Conservation (phyloP, 2,329 filamentous ascomycete genomes). For the Penicillium sp. region DNA sequence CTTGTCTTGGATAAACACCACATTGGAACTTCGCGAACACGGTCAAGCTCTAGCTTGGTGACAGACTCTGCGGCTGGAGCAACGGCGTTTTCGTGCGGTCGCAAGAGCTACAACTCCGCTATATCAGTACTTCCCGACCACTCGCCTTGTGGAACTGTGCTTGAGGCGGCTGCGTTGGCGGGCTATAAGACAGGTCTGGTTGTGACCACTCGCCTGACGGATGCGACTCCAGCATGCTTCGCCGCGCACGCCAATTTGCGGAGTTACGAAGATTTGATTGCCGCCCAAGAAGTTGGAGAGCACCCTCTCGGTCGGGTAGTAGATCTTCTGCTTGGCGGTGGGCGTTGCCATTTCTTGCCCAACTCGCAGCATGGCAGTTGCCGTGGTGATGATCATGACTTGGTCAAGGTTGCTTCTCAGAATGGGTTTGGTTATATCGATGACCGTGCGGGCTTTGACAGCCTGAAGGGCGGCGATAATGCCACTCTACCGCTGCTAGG, state of each 20-base stretch:
- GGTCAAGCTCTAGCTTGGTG: conserved; percentile 78
- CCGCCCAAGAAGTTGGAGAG: conserved; percentile 85
- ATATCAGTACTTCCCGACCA: conserved; percentile 85
- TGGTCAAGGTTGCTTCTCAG: conserved; percentile 68
- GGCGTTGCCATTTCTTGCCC: conserved; percentile 86
- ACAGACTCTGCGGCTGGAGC: conserved; percentile 97
- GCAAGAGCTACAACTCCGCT: conserved; percentile 95
- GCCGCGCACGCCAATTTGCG: conserved; percentile 80
- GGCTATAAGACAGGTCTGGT: conserved; percentile 93
- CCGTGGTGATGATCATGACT: conserved; percentile 71
- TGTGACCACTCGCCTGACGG: conserved; percentile 90
- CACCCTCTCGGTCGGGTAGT: conserved; percentile 83
- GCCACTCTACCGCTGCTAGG: conserved; percentile 79
- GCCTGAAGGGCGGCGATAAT: conserved; percentile 62
- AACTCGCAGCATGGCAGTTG: conserved; percentile 81
- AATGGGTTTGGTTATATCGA: conserved; percentile 79
- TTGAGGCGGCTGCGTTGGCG: conserved; percentile 88
- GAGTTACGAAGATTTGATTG: conserved; percentile 82
- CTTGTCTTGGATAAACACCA: conserved; percentile 82
- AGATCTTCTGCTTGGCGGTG: conserved; percentile 89
- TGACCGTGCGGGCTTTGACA: conserved; percentile 71
- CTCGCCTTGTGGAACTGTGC: conserved; percentile 81
- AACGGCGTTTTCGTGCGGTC: conserved; percentile 88
- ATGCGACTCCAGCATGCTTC: conserved; percentile 95
- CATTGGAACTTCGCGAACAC: conserved; percentile 84